Evolutionary conservation across 2,329 filamentous ascomycete genomes (phyloP).

Genomic region (Ambrosiella beaveri): DNA sequence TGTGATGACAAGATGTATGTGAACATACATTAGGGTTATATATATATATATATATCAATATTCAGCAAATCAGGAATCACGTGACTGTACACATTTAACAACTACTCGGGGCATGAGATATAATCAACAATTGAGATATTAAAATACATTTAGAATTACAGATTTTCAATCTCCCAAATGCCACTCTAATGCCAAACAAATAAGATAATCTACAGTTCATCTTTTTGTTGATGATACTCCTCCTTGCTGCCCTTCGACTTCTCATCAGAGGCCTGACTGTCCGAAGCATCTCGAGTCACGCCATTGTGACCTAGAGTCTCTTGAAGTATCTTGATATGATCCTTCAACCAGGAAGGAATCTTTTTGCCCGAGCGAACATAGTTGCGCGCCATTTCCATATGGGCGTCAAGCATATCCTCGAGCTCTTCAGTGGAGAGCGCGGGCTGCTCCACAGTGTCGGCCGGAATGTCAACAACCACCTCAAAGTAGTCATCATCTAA

Average conservation of each 20-base stretch:
- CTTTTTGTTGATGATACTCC: constrained; percentile 28
- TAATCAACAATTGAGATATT: not conserved
- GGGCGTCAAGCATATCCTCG: constrained; percentile 1
- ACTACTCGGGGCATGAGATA: not conserved
- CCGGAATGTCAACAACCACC: constrained; percentile 45
- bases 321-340: constrained; percentile 28
- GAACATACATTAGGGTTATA: not conserved
- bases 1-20: too few relatives aligned
- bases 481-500: constrained; percentile 26
- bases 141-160: not conserved
- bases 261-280: not conserved
- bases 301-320: constrained; percentile 42
- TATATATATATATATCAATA: not conserved
- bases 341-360: constrained; percentile 12
- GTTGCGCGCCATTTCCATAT: constrained; percentile 18
- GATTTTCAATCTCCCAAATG: not conserved
- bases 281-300: not conserved
- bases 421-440: not conserved
- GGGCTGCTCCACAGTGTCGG: constrained; percentile 40
- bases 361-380: constrained; percentile 12
- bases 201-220: constrained; percentile 28
- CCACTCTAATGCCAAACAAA: too few relatives aligned
- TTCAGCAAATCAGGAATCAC: not conserved
- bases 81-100: not conserved
- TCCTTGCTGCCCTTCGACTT: constrained; percentile 24